phyloP scores from a whole-genome alignment of 192 early-diverging fungal genomes.

The Coemansia sp. region DNA sequence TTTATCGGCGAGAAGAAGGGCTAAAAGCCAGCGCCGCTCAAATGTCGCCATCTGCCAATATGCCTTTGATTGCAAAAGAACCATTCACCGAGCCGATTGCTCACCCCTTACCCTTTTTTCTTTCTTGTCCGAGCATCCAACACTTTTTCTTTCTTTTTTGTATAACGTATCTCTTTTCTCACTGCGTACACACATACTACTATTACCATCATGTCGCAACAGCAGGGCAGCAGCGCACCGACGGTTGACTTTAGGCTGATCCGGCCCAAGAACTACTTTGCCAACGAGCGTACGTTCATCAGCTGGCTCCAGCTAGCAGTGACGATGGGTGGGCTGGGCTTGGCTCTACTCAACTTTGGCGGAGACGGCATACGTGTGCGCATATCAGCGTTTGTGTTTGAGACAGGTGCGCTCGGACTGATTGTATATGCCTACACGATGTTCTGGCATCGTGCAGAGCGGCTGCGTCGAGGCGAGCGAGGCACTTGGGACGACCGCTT shows the following conservation, averaged over 20 bases:
- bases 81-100: background rate
- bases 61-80: background rate
- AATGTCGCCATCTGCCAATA: background rate
- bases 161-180: background rate
- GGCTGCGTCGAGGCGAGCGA: slow-evolving; percentile 52
- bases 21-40: background rate
- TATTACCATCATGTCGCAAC: slow-evolving; percentile 21
- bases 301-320: slow-evolving; percentile 77
- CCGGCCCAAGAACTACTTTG: slow-evolving; percentile 79
- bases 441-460: slow-evolving; percentile 55
- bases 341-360: slow-evolving; percentile 73
- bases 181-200: background rate
- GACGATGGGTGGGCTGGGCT: slow-evolving; percentile 64
- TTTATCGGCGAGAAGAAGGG: background rate
- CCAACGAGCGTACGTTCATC: slow-evolving; percentile 89
- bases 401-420: slow-evolving; percentile 50
- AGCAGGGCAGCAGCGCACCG: slow-evolving; percentile 8
- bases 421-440: slow-evolving; percentile 55
- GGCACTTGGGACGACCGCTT: slow-evolving; percentile 57
- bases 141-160: background rate
- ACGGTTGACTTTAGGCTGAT: slow-evolving; percentile 52
- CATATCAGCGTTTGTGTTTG: slow-evolving; percentile 57
- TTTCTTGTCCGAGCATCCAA: background rate
- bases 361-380: slow-evolving; percentile 44
- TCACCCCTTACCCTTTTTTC: background rate